phyloP scores from a whole-genome alignment of 108 stramenopile species.

The Thalassiosira profunda region DNA sequence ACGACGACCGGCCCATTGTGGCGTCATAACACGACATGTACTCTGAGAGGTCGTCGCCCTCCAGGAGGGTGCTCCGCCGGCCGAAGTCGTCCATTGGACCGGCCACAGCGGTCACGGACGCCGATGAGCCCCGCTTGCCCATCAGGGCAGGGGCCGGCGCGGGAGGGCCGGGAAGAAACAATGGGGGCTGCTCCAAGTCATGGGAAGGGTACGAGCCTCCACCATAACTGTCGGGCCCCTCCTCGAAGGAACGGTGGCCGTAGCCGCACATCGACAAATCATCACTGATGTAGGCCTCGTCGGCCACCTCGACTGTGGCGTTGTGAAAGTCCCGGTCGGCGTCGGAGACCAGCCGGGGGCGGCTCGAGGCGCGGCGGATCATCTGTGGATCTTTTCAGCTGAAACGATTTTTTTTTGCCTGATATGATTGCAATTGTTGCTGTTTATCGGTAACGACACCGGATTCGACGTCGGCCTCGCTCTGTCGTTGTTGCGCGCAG shows the following conservation, averaged over 20 bases:
- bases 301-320: neutral
- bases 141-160: too few species aligned
- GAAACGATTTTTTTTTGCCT: too few species aligned
- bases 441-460: too few species aligned
- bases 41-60: neutral
- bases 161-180: too few species aligned
- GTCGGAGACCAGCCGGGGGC: constrained; percentile 2
- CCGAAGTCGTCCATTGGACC: neutral
- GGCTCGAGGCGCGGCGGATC: constrained; percentile 1
- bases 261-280: neutral
- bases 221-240: neutral
- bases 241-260: neutral
- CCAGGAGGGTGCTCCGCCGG: neutral
- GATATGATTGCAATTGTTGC: too few species aligned
- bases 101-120: neutral
- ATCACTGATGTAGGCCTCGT: neutral
- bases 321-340: neutral
- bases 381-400: too few species aligned
- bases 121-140: too few species aligned
- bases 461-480: too few species aligned
- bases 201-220: neutral
- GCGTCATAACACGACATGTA: too few species aligned
- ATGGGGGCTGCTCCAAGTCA: neutral
- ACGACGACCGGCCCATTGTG: too few species aligned
- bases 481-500: too few species aligned